Conservation (phyloP, 2,329 filamentous ascomycete genomes). For the Colletotrichum caudatum region DNA sequence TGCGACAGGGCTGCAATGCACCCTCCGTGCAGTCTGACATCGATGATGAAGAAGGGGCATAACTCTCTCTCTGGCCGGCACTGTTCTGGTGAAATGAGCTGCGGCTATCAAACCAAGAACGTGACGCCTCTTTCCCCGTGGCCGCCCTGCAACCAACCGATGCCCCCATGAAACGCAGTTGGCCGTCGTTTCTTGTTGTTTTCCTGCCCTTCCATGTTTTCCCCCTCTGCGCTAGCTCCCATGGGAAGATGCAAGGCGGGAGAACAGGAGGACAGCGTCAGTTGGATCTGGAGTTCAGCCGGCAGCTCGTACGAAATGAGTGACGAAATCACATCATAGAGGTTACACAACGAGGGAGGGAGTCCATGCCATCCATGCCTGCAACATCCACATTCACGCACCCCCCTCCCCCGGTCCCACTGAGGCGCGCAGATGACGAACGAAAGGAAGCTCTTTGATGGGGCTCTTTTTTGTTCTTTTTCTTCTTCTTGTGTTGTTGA, state of each 20-base stretch:
- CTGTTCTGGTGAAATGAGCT: conserved; percentile 8
- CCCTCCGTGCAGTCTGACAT: conserved; percentile 28
- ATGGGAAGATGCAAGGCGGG: conserved; percentile 1
- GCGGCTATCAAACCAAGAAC: background rate
- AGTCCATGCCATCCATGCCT: conserved; percentile 5
- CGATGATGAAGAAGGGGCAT: background rate
- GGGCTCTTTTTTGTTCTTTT: background rate
- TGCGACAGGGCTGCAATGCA: conserved; percentile 20
- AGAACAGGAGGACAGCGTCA: background rate
- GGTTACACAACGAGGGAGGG: conserved; percentile 1
- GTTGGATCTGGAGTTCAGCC: background rate
- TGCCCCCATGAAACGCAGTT: background rate
- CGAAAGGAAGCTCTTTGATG: conserved; percentile 22
- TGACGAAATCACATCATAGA: conserved; percentile 13
- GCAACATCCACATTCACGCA: conserved; percentile 6
- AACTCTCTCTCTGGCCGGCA: background rate
- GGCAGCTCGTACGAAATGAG: background rate
- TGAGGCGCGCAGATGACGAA: conserved; percentile 31
- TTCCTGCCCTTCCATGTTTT: conserved; percentile 12
- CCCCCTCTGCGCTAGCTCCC: background rate
- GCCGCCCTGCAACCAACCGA: background rate
- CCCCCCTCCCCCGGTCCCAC: background rate
- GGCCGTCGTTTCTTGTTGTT: conserved; percentile 6
- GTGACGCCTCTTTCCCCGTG: background rate
- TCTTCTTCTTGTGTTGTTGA: background rate